A percentile compares a stretch with the other conserved stretches of the same genome.
Evolutionary conservation across 2,329 filamentous ascomycete species (phyloP).

Genomic region (Alternaria sp.): DNA sequence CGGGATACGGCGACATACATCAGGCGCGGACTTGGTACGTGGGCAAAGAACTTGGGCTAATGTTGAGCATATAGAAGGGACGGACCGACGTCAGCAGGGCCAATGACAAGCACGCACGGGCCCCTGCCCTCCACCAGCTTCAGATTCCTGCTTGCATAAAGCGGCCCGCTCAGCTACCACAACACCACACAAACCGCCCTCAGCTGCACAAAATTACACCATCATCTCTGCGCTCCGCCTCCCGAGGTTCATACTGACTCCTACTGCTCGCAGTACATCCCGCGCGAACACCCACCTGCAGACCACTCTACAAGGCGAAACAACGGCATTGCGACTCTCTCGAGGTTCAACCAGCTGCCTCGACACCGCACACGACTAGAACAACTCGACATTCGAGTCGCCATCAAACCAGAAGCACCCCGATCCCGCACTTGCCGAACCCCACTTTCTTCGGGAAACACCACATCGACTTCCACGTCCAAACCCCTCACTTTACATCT

Average conservation of each 20-base stretch:
- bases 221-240: slow-evolving; percentile 19
- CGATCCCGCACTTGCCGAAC: slow-evolving; percentile 16
- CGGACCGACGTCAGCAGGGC: slow-evolving; percentile 31
- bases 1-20: neutral
- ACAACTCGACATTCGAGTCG: slow-evolving; percentile 14
- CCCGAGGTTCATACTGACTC: slow-evolving; percentile 19
- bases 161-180: slow-evolving; percentile 38
- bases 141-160: slow-evolving; percentile 43
- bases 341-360: slow-evolving; percentile 17
- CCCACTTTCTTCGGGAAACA: slow-evolving; percentile 20
- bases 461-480: slow-evolving; percentile 24
- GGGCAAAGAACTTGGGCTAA: neutral
- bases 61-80: slow-evolving; percentile 7
- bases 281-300: slow-evolving; percentile 23
- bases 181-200: slow-evolving; percentile 32
- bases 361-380: slow-evolving; percentile 18
- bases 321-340: slow-evolving; percentile 17
- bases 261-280: slow-evolving; percentile 14
- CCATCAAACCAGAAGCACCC: slow-evolving; percentile 26
- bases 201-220: slow-evolving; percentile 36
- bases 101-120: slow-evolving; percentile 34
- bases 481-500: slow-evolving; percentile 28
- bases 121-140: slow-evolving; percentile 31
- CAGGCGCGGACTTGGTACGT: neutral
- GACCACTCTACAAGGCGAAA: slow-evolving; percentile 26